Base-by-base conservation (phyloP, 169 alveolate genomes). In the Cryptosporidium sp. region DNA sequence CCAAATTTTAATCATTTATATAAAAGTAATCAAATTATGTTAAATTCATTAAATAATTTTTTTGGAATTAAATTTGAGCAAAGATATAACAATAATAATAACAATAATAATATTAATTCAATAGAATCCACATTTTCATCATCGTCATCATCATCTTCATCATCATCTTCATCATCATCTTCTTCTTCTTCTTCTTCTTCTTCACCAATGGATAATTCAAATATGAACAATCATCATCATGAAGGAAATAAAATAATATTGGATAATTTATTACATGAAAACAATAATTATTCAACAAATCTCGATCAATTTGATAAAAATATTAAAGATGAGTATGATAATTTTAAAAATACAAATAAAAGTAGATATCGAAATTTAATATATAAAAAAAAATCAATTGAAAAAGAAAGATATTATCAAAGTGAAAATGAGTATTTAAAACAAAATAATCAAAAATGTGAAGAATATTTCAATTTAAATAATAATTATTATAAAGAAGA, bases 1-100 rank as follows among this genome's bases (percentile, higher is more conserved):
- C 42, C 73, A 21, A 80, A 60, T 44, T 3, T 12, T 62, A 18
- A 23, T 1, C 18, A 42, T 2, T n/a, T 39, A 33, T 35, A 58
- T 73, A n/a, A 9, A 3, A 35, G 16, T 73, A 73, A 73, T 73
- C 60, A 29, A 33, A 73, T 8, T 12, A 53, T 29, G 10, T 48
- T 31, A 8, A 39, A 2, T 37, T 70, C 86, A 56, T 52, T 73
- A 35, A 73, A 39, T 26, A 73, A 37, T 56, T 35, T 1, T 21
- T 56, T 73, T 52, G 86, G 86, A 21, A 35, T 52, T 6, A 14
- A 53, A 2, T 52, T 52, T 1, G 67, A 56, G 23, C 35, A 26
- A 26, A 56, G 14, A 26, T 56, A 45, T 14, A 45, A 3, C 16
- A 45, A 14, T 45, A 21, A 45, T 14, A 14, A 45, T 14, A 45